Evolutionary conservation across 768 basidiomycete genomes (phyloP), one percentile per base, ranked within the genome.

Genomic region (Suillus clintonianus): DNA sequence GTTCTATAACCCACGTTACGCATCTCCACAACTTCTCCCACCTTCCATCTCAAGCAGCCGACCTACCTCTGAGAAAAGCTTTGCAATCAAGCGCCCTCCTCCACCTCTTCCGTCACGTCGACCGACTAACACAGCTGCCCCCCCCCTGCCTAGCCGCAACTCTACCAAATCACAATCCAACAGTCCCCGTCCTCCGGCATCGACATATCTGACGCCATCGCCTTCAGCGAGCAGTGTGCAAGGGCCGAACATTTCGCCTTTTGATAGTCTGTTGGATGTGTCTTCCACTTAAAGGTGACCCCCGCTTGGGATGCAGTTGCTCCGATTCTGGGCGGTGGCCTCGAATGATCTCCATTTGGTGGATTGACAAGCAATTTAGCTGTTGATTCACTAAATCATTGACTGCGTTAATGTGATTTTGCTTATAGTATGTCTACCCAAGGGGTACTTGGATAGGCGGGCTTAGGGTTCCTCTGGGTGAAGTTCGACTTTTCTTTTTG

Each of bases 31-130:
- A 7, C 43, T 62, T 47, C 63, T 63, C 30, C 63, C 64, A 34
- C 66, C 61, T 17, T 68, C 69, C 4, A 64, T 75, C 45, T 59
- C 71, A 11, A 64, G 64, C 63, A 77, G 66, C 43, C 63, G 68
- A 53, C 67, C 75, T 32, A 69, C 66, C 41, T 68, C 72, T 4
- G 72, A 74, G 36, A 61, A 53, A 42, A 37, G 53, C 39, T 45
- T 60, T 59, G 19, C 66, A 60, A 69, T 66, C 64, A 88, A 84
- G 72, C 83, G 83, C 65, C 78, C 80, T 0, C 86, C 89, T 0
- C 89, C 89, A 0, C 88, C 87, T 0, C 90, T 89, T 0, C 90
- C 89, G 0, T 89, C 87, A 17, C 81, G 87, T 10, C 82, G 86
- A 19, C 70, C 77, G 24, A 75, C 76, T 39, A 72, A 64, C 27